Evolutionary conservation across 2,329 filamentous ascomycete species (phyloP).

Genomic region (Penicillium sp.): DNA sequence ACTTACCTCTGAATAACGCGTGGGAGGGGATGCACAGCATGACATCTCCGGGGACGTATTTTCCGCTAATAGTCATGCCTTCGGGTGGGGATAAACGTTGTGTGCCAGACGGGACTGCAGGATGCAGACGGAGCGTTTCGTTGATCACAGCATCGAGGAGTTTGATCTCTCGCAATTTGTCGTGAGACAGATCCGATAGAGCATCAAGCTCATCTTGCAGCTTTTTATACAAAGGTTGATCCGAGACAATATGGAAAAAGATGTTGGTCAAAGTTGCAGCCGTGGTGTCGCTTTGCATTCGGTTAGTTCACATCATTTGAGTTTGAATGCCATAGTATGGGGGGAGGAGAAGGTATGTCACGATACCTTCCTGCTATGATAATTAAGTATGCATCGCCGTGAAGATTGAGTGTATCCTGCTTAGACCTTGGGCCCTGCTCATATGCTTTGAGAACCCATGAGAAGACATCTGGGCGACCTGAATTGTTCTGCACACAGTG

Average conservation of each 20-base stretch:
- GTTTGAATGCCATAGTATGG: too few relatives aligned
- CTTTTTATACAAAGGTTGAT: background rate
- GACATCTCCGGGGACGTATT: background rate
- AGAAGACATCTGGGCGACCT: background rate
- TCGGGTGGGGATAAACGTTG: background rate
- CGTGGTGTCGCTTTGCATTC: background rate
- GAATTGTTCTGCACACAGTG: background rate
- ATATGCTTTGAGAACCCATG: background rate
- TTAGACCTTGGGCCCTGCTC: background rate
- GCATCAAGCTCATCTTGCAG: background rate
- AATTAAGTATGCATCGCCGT: background rate
- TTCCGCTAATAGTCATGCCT: background rate
- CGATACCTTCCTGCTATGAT: background rate
- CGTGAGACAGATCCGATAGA: background rate
- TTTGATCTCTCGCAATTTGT: background rate
- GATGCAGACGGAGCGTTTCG: background rate
- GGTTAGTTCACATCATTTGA: too few relatives aligned
- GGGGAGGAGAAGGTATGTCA: too few relatives aligned
- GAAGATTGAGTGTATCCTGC: background rate
- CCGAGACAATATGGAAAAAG: background rate
- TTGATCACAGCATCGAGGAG: background rate
- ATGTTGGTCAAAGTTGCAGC: background rate
- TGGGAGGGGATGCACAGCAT: background rate
- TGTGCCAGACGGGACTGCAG: background rate
- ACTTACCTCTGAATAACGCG: background rate